Evolutionary conservation across 257 asterid genomes (phyloP).

Genomic region (Marsdenia floribunda): DNA sequence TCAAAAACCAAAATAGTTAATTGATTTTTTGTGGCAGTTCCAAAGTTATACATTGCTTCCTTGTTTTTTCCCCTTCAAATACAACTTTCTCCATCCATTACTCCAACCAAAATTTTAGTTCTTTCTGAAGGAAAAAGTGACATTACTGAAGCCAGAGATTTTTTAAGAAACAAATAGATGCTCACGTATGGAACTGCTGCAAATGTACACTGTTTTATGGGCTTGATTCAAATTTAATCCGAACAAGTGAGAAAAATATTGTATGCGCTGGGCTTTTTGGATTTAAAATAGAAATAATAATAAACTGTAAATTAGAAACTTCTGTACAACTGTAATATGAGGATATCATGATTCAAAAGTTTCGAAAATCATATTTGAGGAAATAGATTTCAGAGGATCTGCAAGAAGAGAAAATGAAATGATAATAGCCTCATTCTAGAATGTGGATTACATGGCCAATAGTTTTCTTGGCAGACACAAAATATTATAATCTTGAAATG

Average conservation of each 20-base stretch:
- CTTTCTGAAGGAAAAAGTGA: not conserved
- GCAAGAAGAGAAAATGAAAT: not conserved
- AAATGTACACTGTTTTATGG: not conserved
- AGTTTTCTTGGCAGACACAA: not conserved
- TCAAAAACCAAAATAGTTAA: not conserved
- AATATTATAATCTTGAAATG: not conserved
- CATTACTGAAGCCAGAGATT: not conserved
- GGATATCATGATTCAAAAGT: not conserved
- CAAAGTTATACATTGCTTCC: not conserved
- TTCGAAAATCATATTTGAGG: not conserved
- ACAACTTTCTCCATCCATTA: not conserved
- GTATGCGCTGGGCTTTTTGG: not conserved
- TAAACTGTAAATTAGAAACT: not conserved
- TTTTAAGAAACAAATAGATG: not conserved
- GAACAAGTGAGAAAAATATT: not conserved
- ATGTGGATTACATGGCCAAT: not conserved
- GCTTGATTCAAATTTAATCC: not conserved
- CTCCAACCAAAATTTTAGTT: not conserved
- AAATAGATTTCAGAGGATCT: not conserved
- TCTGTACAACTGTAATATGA: not conserved
- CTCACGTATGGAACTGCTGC: not conserved
- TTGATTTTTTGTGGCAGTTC: not conserved
- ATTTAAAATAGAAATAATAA: not conserved
- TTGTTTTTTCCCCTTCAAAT: not conserved
- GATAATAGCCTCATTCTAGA: not conserved